Conservation (phyloP, 805 yeast genomes). For the Kuraishia borneana region DNA sequence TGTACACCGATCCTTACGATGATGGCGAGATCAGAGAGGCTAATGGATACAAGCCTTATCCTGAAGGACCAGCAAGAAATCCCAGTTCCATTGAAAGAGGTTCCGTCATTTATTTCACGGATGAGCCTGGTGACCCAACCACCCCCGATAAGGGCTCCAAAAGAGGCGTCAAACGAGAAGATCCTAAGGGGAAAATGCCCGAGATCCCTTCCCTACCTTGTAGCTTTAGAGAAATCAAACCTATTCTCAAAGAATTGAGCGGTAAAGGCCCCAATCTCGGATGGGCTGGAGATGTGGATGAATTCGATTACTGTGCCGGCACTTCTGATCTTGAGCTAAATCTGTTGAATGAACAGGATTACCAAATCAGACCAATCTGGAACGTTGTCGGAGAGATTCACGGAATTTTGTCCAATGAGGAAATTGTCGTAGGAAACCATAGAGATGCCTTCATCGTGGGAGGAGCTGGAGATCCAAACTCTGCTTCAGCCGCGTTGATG, state of each 20-base stretch:
- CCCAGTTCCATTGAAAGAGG: constrained; percentile 52
- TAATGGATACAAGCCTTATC: constrained; percentile 48
- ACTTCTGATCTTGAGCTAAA: constrained; percentile 28
- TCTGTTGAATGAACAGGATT: constrained; percentile 29
- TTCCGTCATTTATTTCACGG: constrained; percentile 44
- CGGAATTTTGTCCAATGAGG: constrained; percentile 42
- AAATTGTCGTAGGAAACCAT: constrained; percentile 42
- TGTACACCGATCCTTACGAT: constrained; percentile 49
- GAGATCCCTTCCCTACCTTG: constrained; percentile 44
- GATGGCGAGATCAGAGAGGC: constrained; percentile 43
- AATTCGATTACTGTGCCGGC: constrained; percentile 33
- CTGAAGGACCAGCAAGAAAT: constrained; percentile 57
- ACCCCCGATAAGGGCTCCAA: constrained; percentile 63
- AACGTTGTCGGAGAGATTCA: constrained; percentile 44
- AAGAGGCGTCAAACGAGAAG: constrained; percentile 22
- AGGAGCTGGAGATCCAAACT: constrained; percentile 40
- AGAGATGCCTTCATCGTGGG: constrained; percentile 39
- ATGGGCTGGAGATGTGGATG: constrained; percentile 28
- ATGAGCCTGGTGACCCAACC: constrained; percentile 68
- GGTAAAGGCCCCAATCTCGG: constrained; percentile 24
- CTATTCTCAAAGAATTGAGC: constrained; percentile 25
- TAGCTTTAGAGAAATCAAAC: constrained; percentile 28
- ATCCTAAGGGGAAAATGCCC: constrained; percentile 33
- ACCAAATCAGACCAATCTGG: constrained; percentile 29
- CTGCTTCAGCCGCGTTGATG: constrained; percentile 36